Conservation (phyloP, 1,284 basidiomycete species). For the Melanopsichium pennsylvanicum region DNA sequence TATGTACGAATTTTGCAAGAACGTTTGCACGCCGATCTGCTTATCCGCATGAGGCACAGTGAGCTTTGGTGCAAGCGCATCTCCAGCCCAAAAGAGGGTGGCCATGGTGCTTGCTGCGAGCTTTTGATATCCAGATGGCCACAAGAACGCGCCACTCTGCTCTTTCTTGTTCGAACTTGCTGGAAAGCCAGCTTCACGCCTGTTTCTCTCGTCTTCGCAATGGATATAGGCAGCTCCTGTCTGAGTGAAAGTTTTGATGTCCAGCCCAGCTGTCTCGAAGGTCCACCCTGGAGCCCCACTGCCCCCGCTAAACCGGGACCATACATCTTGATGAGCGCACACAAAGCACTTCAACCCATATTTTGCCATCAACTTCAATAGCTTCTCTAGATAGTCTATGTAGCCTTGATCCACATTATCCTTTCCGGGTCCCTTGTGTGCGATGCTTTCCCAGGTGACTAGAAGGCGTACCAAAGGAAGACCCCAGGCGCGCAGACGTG, state of each 20-base stretch:
- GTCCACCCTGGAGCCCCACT: constrained; percentile 73
- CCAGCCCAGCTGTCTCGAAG: constrained; percentile 55
- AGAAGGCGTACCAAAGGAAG: constrained; percentile 70
- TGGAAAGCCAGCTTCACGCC: background rate
- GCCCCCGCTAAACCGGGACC: constrained; percentile 92
- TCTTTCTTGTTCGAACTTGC: constrained; percentile 38
- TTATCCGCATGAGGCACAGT: constrained; percentile 16
- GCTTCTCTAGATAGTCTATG: constrained; percentile 77
- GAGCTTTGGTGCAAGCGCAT: constrained; percentile 79
- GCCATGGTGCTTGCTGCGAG: constrained; percentile 66
- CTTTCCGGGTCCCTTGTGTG: constrained; percentile 73
- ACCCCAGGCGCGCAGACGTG: constrained; percentile 65
- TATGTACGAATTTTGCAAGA: constrained; percentile 83
- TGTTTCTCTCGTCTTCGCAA: constrained; percentile 33
- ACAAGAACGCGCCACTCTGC: constrained; percentile 58
- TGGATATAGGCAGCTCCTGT: constrained; percentile 62
- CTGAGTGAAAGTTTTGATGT: constrained; percentile 39
- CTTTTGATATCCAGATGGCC: constrained; percentile 65
- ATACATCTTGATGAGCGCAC: constrained; percentile 73
- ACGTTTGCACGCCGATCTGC: constrained; percentile 74
- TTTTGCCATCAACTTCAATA: constrained; percentile 79
- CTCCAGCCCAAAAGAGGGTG: constrained; percentile 65
- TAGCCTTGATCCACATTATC: constrained; percentile 80
- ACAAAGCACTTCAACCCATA: constrained; percentile 85
- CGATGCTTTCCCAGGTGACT: constrained; percentile 96